Evolutionary conservation across 148 eudicot species (phyloP).

Genomic region (Nepenthes gracilis): DNA sequence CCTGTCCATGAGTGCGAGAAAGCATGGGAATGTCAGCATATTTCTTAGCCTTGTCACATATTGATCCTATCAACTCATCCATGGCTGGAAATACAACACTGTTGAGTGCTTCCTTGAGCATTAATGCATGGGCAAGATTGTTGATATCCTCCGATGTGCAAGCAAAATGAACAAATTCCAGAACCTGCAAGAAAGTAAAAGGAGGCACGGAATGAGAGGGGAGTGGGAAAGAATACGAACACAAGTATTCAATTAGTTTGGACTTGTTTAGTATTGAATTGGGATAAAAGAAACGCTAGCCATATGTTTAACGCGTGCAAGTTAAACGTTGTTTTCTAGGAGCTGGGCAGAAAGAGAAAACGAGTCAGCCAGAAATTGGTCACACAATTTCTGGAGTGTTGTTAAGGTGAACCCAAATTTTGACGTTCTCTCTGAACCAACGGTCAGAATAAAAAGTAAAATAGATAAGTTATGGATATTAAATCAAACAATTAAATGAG

Average conservation of each 20-base stretch:
- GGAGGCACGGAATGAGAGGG: neutral
- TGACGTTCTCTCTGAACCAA: too few species aligned
- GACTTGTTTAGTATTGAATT: neutral
- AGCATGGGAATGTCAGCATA: conserved; percentile 69
- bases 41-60: conserved; percentile 53
- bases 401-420: too few species aligned
- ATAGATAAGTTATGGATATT: too few species aligned
- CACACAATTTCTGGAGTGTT: too few species aligned
- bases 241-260: neutral
- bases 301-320: too few species aligned
- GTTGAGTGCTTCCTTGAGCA: conserved; percentile 73
- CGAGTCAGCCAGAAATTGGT: too few species aligned
- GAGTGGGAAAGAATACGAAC: neutral
- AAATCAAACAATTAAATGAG: too few species aligned
- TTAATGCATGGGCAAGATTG: conserved; percentile 85
- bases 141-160: conserved; percentile 98
- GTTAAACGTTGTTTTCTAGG: too few species aligned
- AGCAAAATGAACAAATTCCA: conserved; percentile 95
- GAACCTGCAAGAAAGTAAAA: conserved; percentile 34
- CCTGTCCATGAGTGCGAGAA: conserved; percentile 99
- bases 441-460: too few species aligned
- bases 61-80: conserved; percentile 54
- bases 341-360: too few species aligned
- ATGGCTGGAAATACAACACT: conserved; percentile 44
- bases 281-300: neutral